Evolutionary conservation across 139 green algal species (phyloP).

Genomic region (Asterochloris erici): DNA sequence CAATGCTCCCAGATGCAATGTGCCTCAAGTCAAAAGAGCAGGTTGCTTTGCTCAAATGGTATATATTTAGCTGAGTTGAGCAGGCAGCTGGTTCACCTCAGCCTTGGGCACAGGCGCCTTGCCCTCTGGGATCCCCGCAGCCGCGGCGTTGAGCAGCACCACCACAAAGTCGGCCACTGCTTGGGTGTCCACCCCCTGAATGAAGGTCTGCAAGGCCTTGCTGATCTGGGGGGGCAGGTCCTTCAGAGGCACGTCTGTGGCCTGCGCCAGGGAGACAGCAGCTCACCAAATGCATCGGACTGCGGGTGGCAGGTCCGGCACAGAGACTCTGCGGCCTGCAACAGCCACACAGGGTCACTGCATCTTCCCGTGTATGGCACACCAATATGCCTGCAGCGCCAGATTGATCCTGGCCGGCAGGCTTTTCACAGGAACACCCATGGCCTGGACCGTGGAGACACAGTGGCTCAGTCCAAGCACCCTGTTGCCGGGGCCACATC

Average conservation of each 20-base stretch:
- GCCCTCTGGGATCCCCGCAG: conserved; percentile 19
- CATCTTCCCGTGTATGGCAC: too few species aligned
- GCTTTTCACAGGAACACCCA: too few species aligned
- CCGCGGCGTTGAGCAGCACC: neutral
- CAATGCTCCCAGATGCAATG: neutral
- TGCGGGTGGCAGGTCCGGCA: too few species aligned
- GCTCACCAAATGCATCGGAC: too few species aligned
- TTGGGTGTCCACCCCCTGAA: neutral
- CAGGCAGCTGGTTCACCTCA: neutral
- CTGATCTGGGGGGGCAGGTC: conserved; percentile 8
- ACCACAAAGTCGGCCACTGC: conserved; percentile 7
- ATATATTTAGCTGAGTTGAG: neutral
- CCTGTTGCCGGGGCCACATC: too few species aligned
- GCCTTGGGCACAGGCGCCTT: conserved; percentile 9
- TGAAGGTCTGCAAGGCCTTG: neutral
- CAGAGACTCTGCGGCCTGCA: too few species aligned
- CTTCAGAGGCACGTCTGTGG: conserved; percentile 10
- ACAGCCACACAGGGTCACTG: too few species aligned
- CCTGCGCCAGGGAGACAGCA: neutral
- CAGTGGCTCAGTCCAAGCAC: too few species aligned
- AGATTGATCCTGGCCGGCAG: too few species aligned
- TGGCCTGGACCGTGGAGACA: too few species aligned
- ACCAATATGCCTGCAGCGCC: too few species aligned
- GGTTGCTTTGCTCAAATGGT: neutral
- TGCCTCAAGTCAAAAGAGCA: too few species aligned